Evolutionary conservation across 2,329 filamentous ascomycete species (phyloP).

Genomic region (Exophiala sp.): DNA sequence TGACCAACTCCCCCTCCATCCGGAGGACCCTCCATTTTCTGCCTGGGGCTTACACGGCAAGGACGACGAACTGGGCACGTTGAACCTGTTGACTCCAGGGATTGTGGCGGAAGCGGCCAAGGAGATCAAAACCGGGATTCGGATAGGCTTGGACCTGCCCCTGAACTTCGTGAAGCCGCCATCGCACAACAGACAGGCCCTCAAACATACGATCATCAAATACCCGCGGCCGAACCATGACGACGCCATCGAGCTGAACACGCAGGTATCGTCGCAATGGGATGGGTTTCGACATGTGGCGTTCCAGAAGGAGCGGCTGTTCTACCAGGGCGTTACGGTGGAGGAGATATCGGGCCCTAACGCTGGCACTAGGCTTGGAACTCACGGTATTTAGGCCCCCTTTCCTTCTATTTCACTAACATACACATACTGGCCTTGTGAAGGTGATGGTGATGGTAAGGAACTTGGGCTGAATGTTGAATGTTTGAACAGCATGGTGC

Average conservation of each 20-base stretch:
- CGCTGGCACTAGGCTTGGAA: constrained; percentile 13
- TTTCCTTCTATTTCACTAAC: no score
- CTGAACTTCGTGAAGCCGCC: constrained; percentile 23
- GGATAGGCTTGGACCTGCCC: constrained; percentile 29
- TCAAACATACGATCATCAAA: constrained; percentile 3
- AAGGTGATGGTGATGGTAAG: no score
- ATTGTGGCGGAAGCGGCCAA: constrained; percentile 36
- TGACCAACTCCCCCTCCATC: neutral
- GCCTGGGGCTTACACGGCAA: constrained; percentile 8
- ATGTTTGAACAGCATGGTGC: constrained; percentile 32
- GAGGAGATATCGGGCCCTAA: constrained; percentile 18
- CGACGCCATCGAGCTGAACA: constrained; percentile 23
- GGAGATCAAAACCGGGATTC: constrained; percentile 38
- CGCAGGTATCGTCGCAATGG: constrained; percentile 21
- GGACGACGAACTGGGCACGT: constrained; percentile 3
- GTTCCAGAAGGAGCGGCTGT: constrained; percentile 15
- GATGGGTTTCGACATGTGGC: constrained; percentile 25
- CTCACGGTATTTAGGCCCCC: constrained; percentile 27
- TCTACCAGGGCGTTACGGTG: constrained; percentile 21
- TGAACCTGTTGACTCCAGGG: constrained; percentile 35
- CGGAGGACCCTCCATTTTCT: constrained; percentile 1
- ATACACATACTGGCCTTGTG: no score
- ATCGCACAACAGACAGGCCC: constrained; percentile 14
- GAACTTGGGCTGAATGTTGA: no score
- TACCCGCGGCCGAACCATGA: constrained; percentile 16